Percentiles rank a stretch among this genome's conserved stretches.
Conservation (phyloP, 2,329 filamentous ascomycete species). For the Beauveria caledonica region DNA sequence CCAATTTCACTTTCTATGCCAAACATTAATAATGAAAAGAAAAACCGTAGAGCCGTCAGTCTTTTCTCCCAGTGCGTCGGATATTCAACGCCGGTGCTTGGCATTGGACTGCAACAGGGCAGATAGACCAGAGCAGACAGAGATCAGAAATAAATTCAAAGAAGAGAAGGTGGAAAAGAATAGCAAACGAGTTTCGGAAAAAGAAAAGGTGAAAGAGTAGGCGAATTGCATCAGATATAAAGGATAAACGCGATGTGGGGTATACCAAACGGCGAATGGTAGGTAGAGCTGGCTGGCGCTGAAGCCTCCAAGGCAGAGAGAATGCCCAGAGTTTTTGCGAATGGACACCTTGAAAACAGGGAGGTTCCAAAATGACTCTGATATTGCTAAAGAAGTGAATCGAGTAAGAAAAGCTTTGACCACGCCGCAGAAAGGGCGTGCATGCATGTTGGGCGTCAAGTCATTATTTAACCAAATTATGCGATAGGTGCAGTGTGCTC, state of each 20-base stretch:
- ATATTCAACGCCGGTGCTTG: conserved; percentile 1
- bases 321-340: not conserved
- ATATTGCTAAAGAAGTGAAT: not conserved
- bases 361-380: not conserved
- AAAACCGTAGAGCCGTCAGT: not conserved
- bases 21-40: conserved; percentile 10
- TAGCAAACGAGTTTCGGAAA: not conserved
- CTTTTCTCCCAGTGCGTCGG: not conserved
- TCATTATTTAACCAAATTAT: not conserved
- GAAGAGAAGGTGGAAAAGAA: not conserved
- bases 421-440: not conserved
- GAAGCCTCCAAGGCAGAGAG: not conserved
- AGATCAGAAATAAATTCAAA: not conserved
- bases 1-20: conserved; percentile 8
- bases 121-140: not conserved
- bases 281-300: not conserved
- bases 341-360: not conserved
- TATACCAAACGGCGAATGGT: conserved; percentile 19
- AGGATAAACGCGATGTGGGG: conserved; percentile 16
- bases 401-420: not conserved
- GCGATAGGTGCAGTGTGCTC: conserved; percentile 9
- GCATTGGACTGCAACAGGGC: not conserved
- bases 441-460: not conserved
- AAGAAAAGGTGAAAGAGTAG: not conserved
- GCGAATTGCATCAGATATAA: not conserved